Evolutionary conservation across 768 basidiomycete genomes (phyloP).

Genomic region (Tylopilus sp.): DNA sequence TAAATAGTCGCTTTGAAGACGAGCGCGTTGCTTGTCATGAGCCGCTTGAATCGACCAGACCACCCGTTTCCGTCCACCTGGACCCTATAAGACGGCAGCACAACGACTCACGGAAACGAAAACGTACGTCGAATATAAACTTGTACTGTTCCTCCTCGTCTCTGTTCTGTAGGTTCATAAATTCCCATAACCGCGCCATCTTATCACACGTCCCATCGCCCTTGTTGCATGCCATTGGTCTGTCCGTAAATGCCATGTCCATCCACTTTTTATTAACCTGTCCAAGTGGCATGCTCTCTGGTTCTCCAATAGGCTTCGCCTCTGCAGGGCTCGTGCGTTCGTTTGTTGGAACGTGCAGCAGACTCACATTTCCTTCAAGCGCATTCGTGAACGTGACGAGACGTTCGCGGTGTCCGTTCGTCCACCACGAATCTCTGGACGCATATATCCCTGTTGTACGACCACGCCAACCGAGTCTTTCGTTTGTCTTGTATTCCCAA

Average conservation of each 20-base stretch:
- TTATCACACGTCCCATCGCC: constrained; percentile 34
- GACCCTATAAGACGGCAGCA: background rate
- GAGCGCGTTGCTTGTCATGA: constrained; percentile 59
- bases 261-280: constrained; percentile 52
- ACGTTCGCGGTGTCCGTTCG: constrained; percentile 45
- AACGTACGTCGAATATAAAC: constrained; percentile 54
- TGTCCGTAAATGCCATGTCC: constrained; percentile 55
- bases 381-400: constrained; percentile 45
- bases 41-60: constrained; percentile 64
- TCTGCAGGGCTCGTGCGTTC: constrained; percentile 10
- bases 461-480: constrained; percentile 69
- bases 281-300: constrained; percentile 34
- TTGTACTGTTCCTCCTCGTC: constrained; percentile 55
- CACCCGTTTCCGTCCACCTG: constrained; percentile 66
- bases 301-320: constrained; percentile 34
- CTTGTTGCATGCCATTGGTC: constrained; percentile 40
- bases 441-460: constrained; percentile 62
- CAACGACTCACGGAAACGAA: background rate
- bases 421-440: constrained; percentile 41
- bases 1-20: constrained; percentile 71
- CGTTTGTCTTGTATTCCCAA: constrained; percentile 62
- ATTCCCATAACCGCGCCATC: constrained; percentile 48
- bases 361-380: constrained; percentile 36
- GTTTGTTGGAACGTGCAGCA: constrained; percentile 35
- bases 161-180: constrained; percentile 42